Percentiles rank a stretch among this genome's conserved stretches.
These are phyloP conservation scores for Posidonia oceanica DNA, from an alignment of 116 monocot species.

Conservation along the genomic window DNA sequence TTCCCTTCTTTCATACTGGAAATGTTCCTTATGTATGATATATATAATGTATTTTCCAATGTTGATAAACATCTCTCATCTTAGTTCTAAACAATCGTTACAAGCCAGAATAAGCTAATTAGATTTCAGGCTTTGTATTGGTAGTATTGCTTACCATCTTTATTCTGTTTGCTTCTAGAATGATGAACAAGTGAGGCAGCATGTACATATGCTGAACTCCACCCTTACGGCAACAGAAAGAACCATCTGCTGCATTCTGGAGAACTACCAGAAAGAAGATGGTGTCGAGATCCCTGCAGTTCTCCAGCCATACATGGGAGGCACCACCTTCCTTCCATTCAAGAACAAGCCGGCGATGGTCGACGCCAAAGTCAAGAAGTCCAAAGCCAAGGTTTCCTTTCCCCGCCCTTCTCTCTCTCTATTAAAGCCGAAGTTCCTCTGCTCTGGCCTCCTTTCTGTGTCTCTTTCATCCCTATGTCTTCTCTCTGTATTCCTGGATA, in stretches of 20 bases:
- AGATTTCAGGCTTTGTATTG: too few species aligned
- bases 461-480: conserved; percentile 5
- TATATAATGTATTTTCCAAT: too few species aligned
- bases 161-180: conserved; percentile 34
- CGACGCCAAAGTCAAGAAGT: conserved; percentile 39
- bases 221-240: conserved; percentile 93
- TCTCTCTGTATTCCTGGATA: not conserved
- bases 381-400: conserved; percentile 36
- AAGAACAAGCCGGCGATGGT: conserved; percentile 25
- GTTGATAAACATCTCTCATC: not conserved
- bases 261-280: conserved; percentile 74
- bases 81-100: too few species aligned
- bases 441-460: conserved; percentile 4
- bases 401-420: conserved; percentile 12
- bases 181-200: conserved; percentile 89
- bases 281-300: conserved; percentile 73
- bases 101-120: too few species aligned
- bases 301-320: conserved; percentile 75
- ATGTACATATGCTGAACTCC: conserved; percentile 92
- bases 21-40: not conserved
- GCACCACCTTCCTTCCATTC: conserved; percentile 63
- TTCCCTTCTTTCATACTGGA: not conserved
- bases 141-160: too few species aligned
- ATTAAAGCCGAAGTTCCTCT: conserved; percentile 6
- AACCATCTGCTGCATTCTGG: conserved; percentile 88